Base-by-base conservation (phyloP, 176 grass and related monocot genomes). In the Guadua angustifolia region DNA sequence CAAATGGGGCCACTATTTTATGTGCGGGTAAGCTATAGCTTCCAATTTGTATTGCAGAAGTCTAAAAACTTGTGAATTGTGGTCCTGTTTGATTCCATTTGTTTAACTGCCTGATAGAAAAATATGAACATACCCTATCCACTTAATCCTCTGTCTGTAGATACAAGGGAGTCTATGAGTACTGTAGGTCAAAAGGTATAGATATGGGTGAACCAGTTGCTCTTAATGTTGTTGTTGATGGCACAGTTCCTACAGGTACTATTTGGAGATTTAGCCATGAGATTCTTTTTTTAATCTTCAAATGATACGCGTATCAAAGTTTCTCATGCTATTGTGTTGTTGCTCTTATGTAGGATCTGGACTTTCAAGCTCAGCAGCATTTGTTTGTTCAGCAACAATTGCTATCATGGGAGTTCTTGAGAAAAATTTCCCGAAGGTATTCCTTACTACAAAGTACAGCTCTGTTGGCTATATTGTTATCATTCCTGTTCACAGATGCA, bases 371-470 rank as follows among this genome's bases (percentile, higher is more conserved):
- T 98, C 96, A 29, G 91, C 96, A 40, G 96, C 93, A n/a, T 91
- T 98, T 87, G 96, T 98, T n/a, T 98, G 96, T 83, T 98, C 96
- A 55, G 87, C 96, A 52, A 94, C 96, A 80, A 94, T 95, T 85
- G 82, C 96, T 83, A 98, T 95, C 64, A 92, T 98, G 96, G 93
- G 93, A 69, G n/a, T 88, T 79, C 88, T 95, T 46, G 80, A 61
- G 45, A 92, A 92, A 82, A 95, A 90, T 50, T 95, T 92, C 50
- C 87, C 91, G 26, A 95, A 98, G 96, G 96, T 98, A 95, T 24
- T 56, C 53, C 11, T 85, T 21, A 73, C 18, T 70, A 58, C 14
- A 50, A 26, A 59, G 2, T 17, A 68, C 45, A 52, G 62, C 18
- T 79, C 25, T 58, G 10, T 73, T 73, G 44, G 10, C 18, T 25